These are phyloP conservation scores for Castanea mollissima DNA, from an alignment of 306 rosid species.

Conservation along the genomic window DNA sequence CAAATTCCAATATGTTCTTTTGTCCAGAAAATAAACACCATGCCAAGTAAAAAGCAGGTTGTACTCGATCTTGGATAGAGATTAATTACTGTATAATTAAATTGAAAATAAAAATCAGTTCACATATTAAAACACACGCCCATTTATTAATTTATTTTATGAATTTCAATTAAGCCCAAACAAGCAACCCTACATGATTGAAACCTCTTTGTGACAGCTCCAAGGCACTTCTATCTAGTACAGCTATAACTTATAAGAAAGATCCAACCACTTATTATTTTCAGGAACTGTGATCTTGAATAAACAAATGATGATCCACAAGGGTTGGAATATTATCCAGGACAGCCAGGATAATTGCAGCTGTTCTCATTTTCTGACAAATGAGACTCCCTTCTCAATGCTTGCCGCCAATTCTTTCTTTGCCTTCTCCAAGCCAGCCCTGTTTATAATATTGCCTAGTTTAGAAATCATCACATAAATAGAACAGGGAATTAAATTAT, in stretches of 20 bases:
- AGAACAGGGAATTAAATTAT: background rate
- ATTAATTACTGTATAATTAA: background rate
- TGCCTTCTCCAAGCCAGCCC: slow-evolving; percentile 78
- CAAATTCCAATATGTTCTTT: background rate
- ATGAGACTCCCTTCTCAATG: slow-evolving; percentile 75
- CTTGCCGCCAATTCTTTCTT: slow-evolving; percentile 71
- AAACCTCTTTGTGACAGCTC: background rate
- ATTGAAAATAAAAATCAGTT: background rate
- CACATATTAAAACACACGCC: background rate
- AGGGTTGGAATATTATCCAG: background rate
- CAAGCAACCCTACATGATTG: background rate
- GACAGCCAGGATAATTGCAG: background rate
- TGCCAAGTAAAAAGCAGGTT: background rate
- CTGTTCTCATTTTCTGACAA: slow-evolving; percentile 53
- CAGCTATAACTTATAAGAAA: slow-evolving; percentile 14
- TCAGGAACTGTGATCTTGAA: slow-evolving; percentile 2
- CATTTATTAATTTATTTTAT: background rate
- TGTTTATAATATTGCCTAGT: slow-evolving; percentile 19
- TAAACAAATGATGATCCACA: background rate
- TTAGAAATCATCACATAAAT: background rate
- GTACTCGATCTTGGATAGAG: background rate
- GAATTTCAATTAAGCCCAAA: background rate
- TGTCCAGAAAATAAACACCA: background rate
- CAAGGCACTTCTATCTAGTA: background rate
- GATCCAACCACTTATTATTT: slow-evolving; percentile 37